Percentiles rank a stretch among this genome's conserved stretches.
Evolutionary conservation across 2,329 filamentous ascomycete genomes (phyloP).

Genomic region (Penicillium aurantiogriseum): DNA sequence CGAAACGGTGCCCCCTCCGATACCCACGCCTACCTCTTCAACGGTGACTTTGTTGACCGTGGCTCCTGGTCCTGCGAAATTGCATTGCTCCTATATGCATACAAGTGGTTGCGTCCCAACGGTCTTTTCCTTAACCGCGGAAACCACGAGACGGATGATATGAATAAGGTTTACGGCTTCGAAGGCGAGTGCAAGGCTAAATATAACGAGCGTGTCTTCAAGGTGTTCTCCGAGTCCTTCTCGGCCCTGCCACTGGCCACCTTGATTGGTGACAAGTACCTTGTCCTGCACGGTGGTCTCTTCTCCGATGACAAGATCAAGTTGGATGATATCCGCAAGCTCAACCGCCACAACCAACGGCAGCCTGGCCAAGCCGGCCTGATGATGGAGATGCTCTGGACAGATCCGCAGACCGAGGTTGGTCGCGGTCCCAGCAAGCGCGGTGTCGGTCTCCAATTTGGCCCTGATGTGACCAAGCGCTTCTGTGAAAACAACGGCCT

Average conservation of each 20-base stretch:
- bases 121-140: slow-evolving; percentile 94
- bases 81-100: slow-evolving; percentile 85
- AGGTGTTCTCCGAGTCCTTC: slow-evolving; percentile 97
- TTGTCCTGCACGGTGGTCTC: slow-evolving; percentile 89
- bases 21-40: slow-evolving; percentile 93
- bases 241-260: slow-evolving; percentile 90
- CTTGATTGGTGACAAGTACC: slow-evolving; percentile 83
- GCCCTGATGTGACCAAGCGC: slow-evolving; percentile 89
- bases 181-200: slow-evolving; percentile 98
- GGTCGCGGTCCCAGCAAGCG: slow-evolving; percentile 94
- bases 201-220: slow-evolving; percentile 94
- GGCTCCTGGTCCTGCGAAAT: slow-evolving; percentile 99
- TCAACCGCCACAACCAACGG: slow-evolving; percentile 84
- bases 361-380: slow-evolving; percentile 90
- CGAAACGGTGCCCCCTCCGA: slow-evolving; percentile 82
- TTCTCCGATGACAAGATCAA: slow-evolving; percentile 93
- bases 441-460: slow-evolving; percentile 94
- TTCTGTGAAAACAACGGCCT: slow-evolving; percentile 97
- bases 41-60: slow-evolving; percentile 96
- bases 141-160: slow-evolving; percentile 98
- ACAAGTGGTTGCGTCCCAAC: slow-evolving; percentile 90
- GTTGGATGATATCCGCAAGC: slow-evolving; percentile 88
- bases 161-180: slow-evolving; percentile 98
- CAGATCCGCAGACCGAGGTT: slow-evolving; percentile 81
- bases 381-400: slow-evolving; percentile 99